A percentile compares a stretch with the other conserved stretches of the same genome.
Conservation (phyloP, 176 grass and related monocot genomes). For the Triticum timopheevii region DNA sequence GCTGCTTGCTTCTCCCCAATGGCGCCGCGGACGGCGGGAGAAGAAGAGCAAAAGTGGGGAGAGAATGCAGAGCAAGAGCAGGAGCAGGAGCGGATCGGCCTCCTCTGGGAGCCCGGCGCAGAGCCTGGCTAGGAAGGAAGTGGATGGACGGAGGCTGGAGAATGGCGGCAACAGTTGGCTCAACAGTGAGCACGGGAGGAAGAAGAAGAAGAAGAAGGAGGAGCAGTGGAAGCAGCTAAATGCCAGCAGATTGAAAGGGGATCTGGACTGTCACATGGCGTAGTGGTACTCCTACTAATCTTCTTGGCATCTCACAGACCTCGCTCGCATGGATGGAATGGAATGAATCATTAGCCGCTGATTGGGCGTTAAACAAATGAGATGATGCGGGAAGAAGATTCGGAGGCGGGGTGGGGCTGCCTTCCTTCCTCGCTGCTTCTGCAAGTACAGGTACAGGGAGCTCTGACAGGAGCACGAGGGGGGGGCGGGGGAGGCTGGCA, state of each 20-base stretch:
- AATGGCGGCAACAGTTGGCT: neutral
- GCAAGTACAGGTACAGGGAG: constrained; percentile 10
- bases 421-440: constrained; percentile 26
- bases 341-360: neutral
- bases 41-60: neutral
- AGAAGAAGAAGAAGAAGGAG: neutral
- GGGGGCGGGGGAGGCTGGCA: neutral
- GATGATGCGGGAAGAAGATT: constrained; percentile 8
- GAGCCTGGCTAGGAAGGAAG: too few species aligned
- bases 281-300: too few species aligned
- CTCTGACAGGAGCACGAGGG: constrained; percentile 47
- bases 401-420: neutral
- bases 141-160: neutral
- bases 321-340: too few species aligned
- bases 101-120: too few species aligned
- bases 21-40: neutral
- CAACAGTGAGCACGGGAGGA: neutral
- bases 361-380: neutral
- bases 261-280: constrained; percentile 4
- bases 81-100: neutral
- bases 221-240: neutral
- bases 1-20: neutral
- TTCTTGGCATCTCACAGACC: too few species aligned
- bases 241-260: neutral
- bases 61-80: neutral